Percentiles rank a stretch among this genome's conserved stretches.
Conservation (phyloP, 2,329 filamentous ascomycete species). For the Albifimbria verrucaria region DNA sequence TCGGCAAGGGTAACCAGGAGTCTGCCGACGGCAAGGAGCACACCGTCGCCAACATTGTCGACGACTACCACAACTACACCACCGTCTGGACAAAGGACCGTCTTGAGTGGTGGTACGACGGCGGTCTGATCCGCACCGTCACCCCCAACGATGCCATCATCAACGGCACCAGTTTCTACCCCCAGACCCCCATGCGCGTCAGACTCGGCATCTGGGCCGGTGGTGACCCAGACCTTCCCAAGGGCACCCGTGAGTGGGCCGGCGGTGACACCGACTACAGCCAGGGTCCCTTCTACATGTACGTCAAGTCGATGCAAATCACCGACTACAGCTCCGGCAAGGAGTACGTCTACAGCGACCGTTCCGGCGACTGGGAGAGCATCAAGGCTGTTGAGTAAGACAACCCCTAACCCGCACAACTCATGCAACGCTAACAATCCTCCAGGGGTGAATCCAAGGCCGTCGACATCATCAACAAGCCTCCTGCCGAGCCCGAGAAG, state of each 20-base stretch:
- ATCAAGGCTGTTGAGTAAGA: constrained; percentile 40
- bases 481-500: constrained; percentile 29
- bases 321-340: constrained; percentile 60
- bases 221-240: constrained; percentile 37
- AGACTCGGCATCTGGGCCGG: constrained; percentile 66
- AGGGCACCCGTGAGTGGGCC: constrained; percentile 65
- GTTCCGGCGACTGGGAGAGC: constrained; percentile 59
- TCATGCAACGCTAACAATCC: constrained; percentile 3
- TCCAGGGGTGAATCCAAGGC: constrained; percentile 56
- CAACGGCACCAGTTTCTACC: constrained; percentile 57
- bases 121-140: constrained; percentile 61
- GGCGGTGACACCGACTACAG: constrained; percentile 66
- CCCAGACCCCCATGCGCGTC: constrained; percentile 73
- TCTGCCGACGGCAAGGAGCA: constrained; percentile 61
- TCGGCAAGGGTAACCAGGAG: constrained; percentile 69
- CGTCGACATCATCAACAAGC: constrained; percentile 36
- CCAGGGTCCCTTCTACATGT: constrained; percentile 69
- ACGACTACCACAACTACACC: constrained; percentile 73
- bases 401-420: background rate
- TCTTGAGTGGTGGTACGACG: constrained; percentile 69
- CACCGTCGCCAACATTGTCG: constrained; percentile 49
- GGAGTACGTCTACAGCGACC: constrained; percentile 63
- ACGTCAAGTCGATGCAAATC: constrained; percentile 56
- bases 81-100: constrained; percentile 66
- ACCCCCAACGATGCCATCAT: constrained; percentile 54